phyloP scores from a whole-genome alignment of 2,329 filamentous ascomycete species.

The Clonostachys solani region DNA sequence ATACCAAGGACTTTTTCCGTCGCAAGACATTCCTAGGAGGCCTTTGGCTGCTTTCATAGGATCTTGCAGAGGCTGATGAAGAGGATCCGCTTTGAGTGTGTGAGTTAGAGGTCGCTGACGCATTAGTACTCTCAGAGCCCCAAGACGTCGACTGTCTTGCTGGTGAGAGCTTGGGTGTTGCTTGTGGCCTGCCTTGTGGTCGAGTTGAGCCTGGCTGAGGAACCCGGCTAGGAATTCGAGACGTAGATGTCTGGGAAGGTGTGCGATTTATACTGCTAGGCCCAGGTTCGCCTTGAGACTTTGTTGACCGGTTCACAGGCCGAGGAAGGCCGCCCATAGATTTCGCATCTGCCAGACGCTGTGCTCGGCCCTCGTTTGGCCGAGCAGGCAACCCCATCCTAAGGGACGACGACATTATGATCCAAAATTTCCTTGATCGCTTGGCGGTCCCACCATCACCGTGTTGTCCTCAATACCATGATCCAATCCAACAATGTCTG shows the following conservation, averaged over 20 bases:
- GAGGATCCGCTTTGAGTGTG: conserved; percentile 24
- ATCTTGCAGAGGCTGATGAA: conserved; percentile 25
- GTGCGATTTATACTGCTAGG: conserved; percentile 1
- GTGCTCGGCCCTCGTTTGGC: conserved; percentile 23
- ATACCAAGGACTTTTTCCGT: conserved; percentile 43
- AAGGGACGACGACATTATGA: conserved; percentile 38
- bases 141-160: conserved; percentile 38
- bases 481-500: too few relatives aligned
- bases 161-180: conserved; percentile 13
- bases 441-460: too few relatives aligned
- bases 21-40: conserved; percentile 37
- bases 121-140: conserved; percentile 27
- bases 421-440: conserved; percentile 9
- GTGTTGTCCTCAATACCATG: too few relatives aligned
- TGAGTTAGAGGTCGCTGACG: conserved; percentile 20
- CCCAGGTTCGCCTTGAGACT: conserved; percentile 10
- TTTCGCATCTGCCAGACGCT: conserved; percentile 4
- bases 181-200: not conserved
- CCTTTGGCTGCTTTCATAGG: conserved; percentile 21
- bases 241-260: conserved; percentile 8
- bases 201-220: conserved; percentile 10
- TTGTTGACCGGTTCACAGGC: conserved; percentile 11
- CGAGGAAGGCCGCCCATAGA: conserved; percentile 11
- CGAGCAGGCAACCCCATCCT: conserved; percentile 32
- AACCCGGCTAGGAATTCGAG: conserved; percentile 11